Evolutionary conservation across 1,284 basidiomycete genomes (phyloP).

Genomic region (Irpex rosettiformis): DNA sequence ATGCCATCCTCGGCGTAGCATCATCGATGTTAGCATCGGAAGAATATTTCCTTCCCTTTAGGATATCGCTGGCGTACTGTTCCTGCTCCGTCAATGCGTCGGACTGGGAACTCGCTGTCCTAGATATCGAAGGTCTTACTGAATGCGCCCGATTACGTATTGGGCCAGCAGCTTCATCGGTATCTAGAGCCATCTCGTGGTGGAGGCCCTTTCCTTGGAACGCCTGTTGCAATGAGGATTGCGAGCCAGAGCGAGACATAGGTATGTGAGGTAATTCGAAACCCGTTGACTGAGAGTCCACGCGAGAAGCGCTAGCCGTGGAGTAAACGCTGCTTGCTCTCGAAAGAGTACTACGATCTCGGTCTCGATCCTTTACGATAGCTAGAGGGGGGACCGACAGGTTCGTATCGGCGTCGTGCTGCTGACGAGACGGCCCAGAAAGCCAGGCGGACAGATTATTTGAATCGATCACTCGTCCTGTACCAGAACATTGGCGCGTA

Average conservation of each 20-base stretch:
- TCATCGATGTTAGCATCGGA: background rate
- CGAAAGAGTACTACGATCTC: background rate
- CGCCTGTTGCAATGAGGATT: slow-evolving; percentile 6
- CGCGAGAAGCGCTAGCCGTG: slow-evolving; percentile 16
- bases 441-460: background rate
- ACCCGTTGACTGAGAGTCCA: background rate
- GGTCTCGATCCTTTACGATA: slow-evolving; percentile 7
- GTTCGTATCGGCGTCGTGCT: background rate
- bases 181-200: slow-evolving; percentile 17
- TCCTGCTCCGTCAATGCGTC: slow-evolving; percentile 32
- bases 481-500: background rate
- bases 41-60: slow-evolving; percentile 30
- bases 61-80: slow-evolving; percentile 30
- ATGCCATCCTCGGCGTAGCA: background rate
- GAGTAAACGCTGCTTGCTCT: slow-evolving; percentile 26
- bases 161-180: slow-evolving; percentile 16
- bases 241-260: slow-evolving; percentile 20
- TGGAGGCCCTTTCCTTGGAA: slow-evolving; percentile 7
- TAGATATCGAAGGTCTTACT: slow-evolving; percentile 29
- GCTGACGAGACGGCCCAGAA: background rate
- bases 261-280: slow-evolving; percentile 20
- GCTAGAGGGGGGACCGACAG: slow-evolving; percentile 6
- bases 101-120: slow-evolving; percentile 18
- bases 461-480: background rate
- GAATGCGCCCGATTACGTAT: slow-evolving; percentile 30